Evolutionary conservation across 1,284 basidiomycete species (phyloP), one percentile per base, ranked within the genome.

Genomic region (Volvariella volvacea): DNA sequence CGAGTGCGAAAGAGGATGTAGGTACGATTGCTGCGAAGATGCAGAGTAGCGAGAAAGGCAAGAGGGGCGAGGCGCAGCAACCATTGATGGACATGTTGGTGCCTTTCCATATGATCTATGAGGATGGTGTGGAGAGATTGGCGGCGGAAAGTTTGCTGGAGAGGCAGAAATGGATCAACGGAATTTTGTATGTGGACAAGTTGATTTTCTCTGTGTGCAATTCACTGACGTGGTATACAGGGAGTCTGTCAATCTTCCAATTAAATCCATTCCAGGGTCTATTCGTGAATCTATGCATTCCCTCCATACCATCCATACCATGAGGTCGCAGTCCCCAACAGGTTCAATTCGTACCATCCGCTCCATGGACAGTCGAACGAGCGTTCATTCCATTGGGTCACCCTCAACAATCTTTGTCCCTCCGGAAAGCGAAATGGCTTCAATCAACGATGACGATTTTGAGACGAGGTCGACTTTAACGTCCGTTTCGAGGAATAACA

Each of bases 31-130:
- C 90, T 4, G 91, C 89, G 1, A 70, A 71, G 42, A 61, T 73
- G 47, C 87, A 77, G 45, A 69, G 69, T 33, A 62, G 63, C 9
- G 67, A 66, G 33, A 15, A 20, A 58, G 59, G 1, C 76, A 68
- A 43, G n/a, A n/a, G n/a, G n/a, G n/a, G n/a, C n/a, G n/a, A n/a
- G n/a, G n/a, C n/a, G n/a, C 70, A 67, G 15, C 71, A 68, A 16
- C 71, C 74, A 14, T 57, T 83, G 43, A 73, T 84, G 60, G 83
- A 90, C 50, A 73, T 78, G 45, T 60, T 94, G 4, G 89, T 88
- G 44, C 91, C 91, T 0, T 93, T 94, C 66, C 88, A 92, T 57
- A 74, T 94, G 66, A 58, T 91, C 25, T 94, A 94, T 57, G 75
- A 76, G 15, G 92, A 94, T 60, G 91, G 91, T 2, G 80, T 89